Base-by-base conservation (phyloP, 805 yeast genomes). In the Grigorovia yakushimaensis region DNA sequence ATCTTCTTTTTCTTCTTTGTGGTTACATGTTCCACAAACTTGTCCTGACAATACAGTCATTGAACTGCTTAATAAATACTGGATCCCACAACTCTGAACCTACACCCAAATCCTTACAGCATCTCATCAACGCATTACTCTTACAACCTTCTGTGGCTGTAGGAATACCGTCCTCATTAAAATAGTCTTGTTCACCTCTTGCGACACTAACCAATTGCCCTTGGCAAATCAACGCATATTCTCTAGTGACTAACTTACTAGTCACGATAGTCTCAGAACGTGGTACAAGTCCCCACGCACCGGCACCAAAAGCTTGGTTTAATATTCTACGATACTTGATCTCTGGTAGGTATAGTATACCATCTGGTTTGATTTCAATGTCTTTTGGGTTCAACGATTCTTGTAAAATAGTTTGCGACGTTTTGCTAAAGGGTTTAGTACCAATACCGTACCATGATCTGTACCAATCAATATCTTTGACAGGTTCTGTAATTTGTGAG, bases 81-180 rank as follows among this genome's bases (percentile, higher is more conserved):
- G 98, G 98, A 63, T 93, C 98, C 98, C 98, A 93, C 44, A 93
- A 73, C 61, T 93, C 98, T 48, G 95, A 84, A 1, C 97, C 98
- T 54, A 93, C 84, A 4, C 98, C 98, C 58, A 93, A 73, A 67
- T 93, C 98, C 64, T 93, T 93, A 67, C 98, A 93, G 60, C 98
- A 89, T 63, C 98, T 77, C 98, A 93, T 91, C 63, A 93, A 70
- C 0, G 98, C 97, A 62, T 93, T 93, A 61, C 94, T 83, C 62
- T 88, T 88, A 66, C 98, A 91, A 10, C 98, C 98, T 67, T 93
- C 98, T 39, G 94, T 82, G 0, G 98, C 97, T 0, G 98, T 93
- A 4, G 97, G 88, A 43, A 91, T 78, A 42, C 93, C 94, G 51
- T 79, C 81, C 23, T 87, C 88, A 37, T 78, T 81, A 69, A 87